Base-by-base conservation (phyloP, 2,329 filamentous ascomycete genomes). In the Escovopsis sp. region DNA sequence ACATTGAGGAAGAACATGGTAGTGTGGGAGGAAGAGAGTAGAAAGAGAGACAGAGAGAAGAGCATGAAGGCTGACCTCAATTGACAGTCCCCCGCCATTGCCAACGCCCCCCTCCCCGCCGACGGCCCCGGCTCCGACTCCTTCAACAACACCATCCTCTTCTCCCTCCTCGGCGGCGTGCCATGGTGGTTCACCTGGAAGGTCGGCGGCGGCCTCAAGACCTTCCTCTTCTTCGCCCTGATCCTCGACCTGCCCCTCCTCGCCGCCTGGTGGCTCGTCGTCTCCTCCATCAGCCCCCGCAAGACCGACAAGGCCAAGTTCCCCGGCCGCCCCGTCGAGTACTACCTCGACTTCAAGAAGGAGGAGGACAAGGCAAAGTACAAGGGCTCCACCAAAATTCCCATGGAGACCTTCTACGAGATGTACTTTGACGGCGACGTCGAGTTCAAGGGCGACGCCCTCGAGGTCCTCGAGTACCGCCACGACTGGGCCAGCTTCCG, bases 341-440 rank as follows among this genome's bases (percentile, higher is more conserved):
- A 87, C 65, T 96, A 96, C 65, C 74, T 90, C 46, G 78, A 72
- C 41, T 90, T 90, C 68, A 82, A 85, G 62, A 71, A 70, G 46
- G 59, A 63, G n/a, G 57, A 57, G 37, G 69, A 74, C 50, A 55
- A 66, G 50, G 53, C 57, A 50, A 84, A 77, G 61, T 90, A 85
- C 63, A 68, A 71, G 47, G 83, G 83, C 57, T 70, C 70, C 58
- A 81, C 72, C 63, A 87, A 81, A 65, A 85, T 90, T 41, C 79
- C 85, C 36, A 79, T 92, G 68, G 79, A 93, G 66, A 92, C 85
- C 17, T 96, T 96, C 68, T 78, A 92, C 56, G 87, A 94, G 62
- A 93, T 88, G 80, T 96, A 94, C 70, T 93, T 96, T 61, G 80
- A 90, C 53, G 85, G 84, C 39, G 77, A 93, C 39, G 86, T 94